Evolutionary conservation across 2,329 filamentous ascomycete species (phyloP).

Genomic region (Pseudogymnoascus sp.): DNA sequence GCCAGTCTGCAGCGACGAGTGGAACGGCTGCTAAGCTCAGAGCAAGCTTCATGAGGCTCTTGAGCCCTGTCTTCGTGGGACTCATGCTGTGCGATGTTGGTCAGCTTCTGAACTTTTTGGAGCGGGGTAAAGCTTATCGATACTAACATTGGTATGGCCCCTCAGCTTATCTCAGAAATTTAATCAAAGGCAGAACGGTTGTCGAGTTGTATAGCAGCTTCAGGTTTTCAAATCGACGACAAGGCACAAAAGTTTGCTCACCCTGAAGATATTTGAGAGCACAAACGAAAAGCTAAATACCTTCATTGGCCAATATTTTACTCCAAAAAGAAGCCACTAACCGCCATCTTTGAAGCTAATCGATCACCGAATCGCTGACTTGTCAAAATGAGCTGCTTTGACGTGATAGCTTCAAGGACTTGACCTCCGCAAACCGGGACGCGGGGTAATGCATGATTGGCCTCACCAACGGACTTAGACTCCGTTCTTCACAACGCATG

Average conservation of each 20-base stretch:
- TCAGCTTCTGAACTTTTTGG: neutral
- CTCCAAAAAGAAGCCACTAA: neutral
- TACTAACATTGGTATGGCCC: neutral
- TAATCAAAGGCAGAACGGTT: neutral
- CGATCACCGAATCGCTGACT: neutral
- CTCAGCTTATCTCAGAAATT: neutral
- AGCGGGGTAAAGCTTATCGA: neutral
- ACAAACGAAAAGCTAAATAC: neutral
- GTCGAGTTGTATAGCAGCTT: neutral
- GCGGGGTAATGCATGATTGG: neutral
- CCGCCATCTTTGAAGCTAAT: neutral
- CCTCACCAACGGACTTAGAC: neutral
- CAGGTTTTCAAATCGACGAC: neutral
- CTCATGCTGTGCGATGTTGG: neutral
- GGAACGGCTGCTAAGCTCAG: neutral
- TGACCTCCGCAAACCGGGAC: neutral
- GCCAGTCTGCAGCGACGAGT: conserved; percentile 34
- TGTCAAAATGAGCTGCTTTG: conserved; percentile 6
- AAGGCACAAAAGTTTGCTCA: neutral
- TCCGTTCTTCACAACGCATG: neutral
- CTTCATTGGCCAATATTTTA: neutral
- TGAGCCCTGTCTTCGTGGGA: neutral
- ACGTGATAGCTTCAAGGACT: conserved; percentile 5
- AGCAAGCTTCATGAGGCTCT: conserved; percentile 1
- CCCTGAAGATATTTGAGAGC: neutral